Conservation (phyloP, 352 stramenopile genomes). For the Phytophthora ramorum region DNA sequence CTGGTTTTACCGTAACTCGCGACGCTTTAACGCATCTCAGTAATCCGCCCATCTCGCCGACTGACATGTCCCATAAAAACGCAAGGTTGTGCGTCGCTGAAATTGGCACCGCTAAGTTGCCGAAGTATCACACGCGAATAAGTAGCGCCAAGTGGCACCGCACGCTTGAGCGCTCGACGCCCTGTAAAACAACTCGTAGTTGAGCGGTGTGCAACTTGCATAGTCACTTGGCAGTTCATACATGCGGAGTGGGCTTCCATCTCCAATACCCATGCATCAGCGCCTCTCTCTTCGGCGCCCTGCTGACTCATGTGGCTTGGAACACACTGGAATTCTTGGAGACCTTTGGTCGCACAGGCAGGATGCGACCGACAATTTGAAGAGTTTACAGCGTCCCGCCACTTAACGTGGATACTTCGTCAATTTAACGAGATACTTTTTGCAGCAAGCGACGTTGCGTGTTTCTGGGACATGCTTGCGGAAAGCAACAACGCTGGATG, state of each 20-base stretch:
- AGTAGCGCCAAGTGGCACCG: background rate
- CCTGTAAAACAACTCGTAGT: too few relatives aligned
- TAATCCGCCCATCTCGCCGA: constrained; percentile 13
- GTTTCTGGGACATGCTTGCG: constrained; percentile 24
- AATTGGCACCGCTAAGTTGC: constrained; percentile 16
- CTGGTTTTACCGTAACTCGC: constrained; percentile 13
- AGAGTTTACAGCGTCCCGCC: too few relatives aligned
- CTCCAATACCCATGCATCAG: too few relatives aligned
- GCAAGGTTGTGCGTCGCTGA: constrained; percentile 12
- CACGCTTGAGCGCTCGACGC: too few relatives aligned
- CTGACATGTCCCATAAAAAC: constrained; percentile 27
- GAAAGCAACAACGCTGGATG: background rate
- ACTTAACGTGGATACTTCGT: constrained; percentile 24
- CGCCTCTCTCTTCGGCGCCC: too few relatives aligned
- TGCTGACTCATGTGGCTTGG: too few relatives aligned
- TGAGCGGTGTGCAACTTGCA: too few relatives aligned
- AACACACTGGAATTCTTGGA: too few relatives aligned
- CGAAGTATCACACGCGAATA: constrained; percentile 20
- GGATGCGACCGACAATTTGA: too few relatives aligned
- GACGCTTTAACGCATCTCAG: constrained; percentile 16
- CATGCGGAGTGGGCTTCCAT: too few relatives aligned
- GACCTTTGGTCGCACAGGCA: too few relatives aligned
- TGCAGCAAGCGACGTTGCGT: constrained; percentile 7
- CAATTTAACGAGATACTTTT: constrained; percentile 17
- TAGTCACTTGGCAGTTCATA: too few relatives aligned